Evolutionary conservation across 2,329 filamentous ascomycete genomes (phyloP).

Genomic region (Xylariaceae sp.): DNA sequence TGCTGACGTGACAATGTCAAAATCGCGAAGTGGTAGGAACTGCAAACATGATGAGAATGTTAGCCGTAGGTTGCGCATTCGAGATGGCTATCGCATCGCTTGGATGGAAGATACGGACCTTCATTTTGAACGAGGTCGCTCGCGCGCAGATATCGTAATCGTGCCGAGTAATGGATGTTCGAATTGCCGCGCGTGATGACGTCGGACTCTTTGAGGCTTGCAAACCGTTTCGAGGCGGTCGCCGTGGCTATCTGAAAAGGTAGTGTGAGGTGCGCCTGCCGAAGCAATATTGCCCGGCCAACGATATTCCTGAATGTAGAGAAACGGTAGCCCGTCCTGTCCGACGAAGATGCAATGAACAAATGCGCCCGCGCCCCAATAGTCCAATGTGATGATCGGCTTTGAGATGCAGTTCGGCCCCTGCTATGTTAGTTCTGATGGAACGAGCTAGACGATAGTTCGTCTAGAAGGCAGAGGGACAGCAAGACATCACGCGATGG

Average conservation of each 20-base stretch:
- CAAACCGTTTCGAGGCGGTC: too few relatives aligned
- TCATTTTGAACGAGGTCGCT: slow-evolving; percentile 1
- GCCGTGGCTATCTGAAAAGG: too few relatives aligned
- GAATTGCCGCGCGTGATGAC: too few relatives aligned
- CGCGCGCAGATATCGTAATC: background rate
- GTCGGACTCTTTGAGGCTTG: too few relatives aligned
- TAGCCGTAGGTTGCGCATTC: slow-evolving; percentile 3
- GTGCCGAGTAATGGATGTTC: too few relatives aligned
- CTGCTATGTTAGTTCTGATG: slow-evolving; percentile 12
- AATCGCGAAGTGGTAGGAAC: slow-evolving; percentile 88
- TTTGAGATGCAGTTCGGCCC: slow-evolving; percentile 2
- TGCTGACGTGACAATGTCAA: slow-evolving; percentile 86
- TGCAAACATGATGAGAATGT: slow-evolving; percentile 33
- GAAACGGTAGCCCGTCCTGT: too few relatives aligned
- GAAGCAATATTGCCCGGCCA: too few relatives aligned
- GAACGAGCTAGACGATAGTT: slow-evolving; percentile 22
- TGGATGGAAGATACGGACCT: slow-evolving; percentile 1
- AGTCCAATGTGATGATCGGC: too few relatives aligned
- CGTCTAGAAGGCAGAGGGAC: slow-evolving; percentile 21
- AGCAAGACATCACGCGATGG: slow-evolving; percentile 19
- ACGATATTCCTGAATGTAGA: too few relatives aligned
- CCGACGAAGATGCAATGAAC: too few relatives aligned
- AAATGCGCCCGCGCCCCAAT: too few relatives aligned
- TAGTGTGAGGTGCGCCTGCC: too few relatives aligned
- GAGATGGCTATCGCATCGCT: background rate